A percentile compares a stretch with the other conserved stretches of the same genome.
phyloP scores from a whole-genome alignment of 2,329 filamentous ascomycete species.

The Cladobotryum protrusum region DNA sequence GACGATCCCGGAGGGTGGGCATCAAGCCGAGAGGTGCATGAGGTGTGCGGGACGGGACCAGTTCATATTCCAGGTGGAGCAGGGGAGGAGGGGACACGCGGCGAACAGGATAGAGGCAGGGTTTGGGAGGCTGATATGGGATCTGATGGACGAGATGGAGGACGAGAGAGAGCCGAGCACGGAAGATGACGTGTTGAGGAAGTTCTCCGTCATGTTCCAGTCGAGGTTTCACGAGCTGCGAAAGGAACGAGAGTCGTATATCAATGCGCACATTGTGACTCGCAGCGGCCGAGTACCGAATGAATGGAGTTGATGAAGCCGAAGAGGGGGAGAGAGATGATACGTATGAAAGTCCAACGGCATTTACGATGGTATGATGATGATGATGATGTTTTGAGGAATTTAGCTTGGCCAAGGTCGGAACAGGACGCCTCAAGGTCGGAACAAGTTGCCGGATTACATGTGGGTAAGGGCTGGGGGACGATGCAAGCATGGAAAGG shows the following conservation, averaged over 20 bases:
- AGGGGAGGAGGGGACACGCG: not conserved
- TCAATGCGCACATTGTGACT: not conserved
- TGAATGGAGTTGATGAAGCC: not conserved
- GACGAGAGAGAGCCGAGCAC: not conserved
- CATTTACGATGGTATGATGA: too few relatives aligned
- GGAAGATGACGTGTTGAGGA: not conserved
- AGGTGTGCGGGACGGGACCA: constrained; percentile 10
- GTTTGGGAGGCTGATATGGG: constrained; percentile 15
- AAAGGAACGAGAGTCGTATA: not conserved
- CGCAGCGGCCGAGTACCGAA: not conserved
- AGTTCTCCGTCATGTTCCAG: constrained; percentile 8
- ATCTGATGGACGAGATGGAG: constrained; percentile 10
- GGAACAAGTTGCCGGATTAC: too few relatives aligned
- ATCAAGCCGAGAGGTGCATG: constrained; percentile 4
- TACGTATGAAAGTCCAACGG: too few relatives aligned
- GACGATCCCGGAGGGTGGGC: constrained; percentile 2
- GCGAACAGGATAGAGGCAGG: constrained; percentile 11
- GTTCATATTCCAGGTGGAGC: constrained; percentile 5
- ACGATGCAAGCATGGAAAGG: too few relatives aligned
- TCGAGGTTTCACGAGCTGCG: constrained; percentile 10
- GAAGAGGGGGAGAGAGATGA: not conserved
- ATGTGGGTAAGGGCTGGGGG: too few relatives aligned
- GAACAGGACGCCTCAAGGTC: too few relatives aligned
- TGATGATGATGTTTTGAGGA: too few relatives aligned
- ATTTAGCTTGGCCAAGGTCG: too few relatives aligned